phyloP scores from a whole-genome alignment of 768 basidiomycete species.

The Calvatia gigantea region DNA sequence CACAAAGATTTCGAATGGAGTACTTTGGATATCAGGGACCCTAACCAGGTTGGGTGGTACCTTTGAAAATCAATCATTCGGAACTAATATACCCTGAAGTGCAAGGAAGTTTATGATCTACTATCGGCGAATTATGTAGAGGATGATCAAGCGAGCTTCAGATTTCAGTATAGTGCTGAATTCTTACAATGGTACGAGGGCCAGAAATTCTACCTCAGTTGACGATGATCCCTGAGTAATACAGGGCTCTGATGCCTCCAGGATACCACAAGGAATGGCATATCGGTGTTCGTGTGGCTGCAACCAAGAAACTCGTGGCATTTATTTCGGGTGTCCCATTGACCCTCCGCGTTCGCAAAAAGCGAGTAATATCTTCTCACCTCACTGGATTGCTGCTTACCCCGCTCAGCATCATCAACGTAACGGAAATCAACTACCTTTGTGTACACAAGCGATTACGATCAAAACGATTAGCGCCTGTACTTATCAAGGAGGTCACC shows the following conservation, averaged over 20 bases:
- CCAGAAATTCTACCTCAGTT: constrained; percentile 1
- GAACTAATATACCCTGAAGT: constrained; percentile 38
- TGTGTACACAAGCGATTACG: constrained; percentile 97
- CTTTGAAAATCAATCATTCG: background rate
- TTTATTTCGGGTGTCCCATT: constrained; percentile 95
- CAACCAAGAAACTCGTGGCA: constrained; percentile 91
- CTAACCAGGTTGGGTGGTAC: constrained; percentile 55
- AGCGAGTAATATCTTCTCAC: constrained; percentile 47
- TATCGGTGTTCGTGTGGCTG: constrained; percentile 86
- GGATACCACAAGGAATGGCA: constrained; percentile 96
- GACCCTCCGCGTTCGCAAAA: constrained; percentile 75
- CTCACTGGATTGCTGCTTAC: background rate
- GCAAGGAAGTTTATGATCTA: constrained; percentile 88
- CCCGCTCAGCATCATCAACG: constrained; percentile 34
- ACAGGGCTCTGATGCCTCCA: constrained; percentile 91
- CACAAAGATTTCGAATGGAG: constrained; percentile 95
- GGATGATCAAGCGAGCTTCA: constrained; percentile 93
- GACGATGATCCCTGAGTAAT: background rate
- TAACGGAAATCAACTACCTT: constrained; percentile 95
- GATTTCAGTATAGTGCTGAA: constrained; percentile 93
- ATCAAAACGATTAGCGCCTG: constrained; percentile 90
- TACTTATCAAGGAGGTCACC: constrained; percentile 97
- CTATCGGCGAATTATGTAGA: constrained; percentile 95
- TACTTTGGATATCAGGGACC: constrained; percentile 72
- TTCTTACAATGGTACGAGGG: constrained; percentile 79